phyloP scores from a whole-genome alignment of 1,284 basidiomycete species.

The Ceratobasidium sp. region DNA sequence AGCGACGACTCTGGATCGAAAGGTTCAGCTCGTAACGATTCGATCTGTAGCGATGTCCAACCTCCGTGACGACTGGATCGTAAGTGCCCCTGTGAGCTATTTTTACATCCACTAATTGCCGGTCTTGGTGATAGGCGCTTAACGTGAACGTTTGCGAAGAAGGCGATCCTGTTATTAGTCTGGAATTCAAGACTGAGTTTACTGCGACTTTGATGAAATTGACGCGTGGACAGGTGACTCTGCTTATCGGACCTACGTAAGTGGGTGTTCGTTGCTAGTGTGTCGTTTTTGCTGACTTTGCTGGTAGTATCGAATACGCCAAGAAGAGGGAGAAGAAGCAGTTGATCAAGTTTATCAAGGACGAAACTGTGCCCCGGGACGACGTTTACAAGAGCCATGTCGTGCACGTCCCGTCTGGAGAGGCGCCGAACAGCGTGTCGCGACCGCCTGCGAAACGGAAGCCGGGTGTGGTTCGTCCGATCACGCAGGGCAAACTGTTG shows the following conservation, averaged over 20 bases:
- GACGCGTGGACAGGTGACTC: constrained; percentile 79
- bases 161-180: constrained; percentile 94
- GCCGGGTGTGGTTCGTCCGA: constrained; percentile 82
- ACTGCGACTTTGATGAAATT: constrained; percentile 83
- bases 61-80: constrained; percentile 95
- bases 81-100: constrained; percentile 55
- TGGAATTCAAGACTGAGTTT: constrained; percentile 97
- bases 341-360: constrained; percentile 88
- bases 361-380: constrained; percentile 83
- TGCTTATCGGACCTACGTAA: constrained; percentile 81
- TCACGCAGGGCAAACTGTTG: constrained; percentile 85
- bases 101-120: not conserved
- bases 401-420: constrained; percentile 89
- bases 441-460: constrained; percentile 88
- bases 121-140: constrained; percentile 63
- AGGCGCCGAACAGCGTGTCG: constrained; percentile 83
- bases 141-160: constrained; percentile 86
- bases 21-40: constrained; percentile 89
- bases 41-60: constrained; percentile 86
- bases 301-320: constrained; percentile 81
- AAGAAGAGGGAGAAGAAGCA: constrained; percentile 99
- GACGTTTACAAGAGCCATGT: constrained; percentile 95
- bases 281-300: constrained; percentile 35
- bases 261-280: constrained; percentile 51
- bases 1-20: constrained; percentile 80